Percentiles rank a stretch among this genome's conserved stretches.
phyloP scores from a whole-genome alignment of 2,329 filamentous ascomycete genomes.

The Magnaporthiopsis poae region DNA sequence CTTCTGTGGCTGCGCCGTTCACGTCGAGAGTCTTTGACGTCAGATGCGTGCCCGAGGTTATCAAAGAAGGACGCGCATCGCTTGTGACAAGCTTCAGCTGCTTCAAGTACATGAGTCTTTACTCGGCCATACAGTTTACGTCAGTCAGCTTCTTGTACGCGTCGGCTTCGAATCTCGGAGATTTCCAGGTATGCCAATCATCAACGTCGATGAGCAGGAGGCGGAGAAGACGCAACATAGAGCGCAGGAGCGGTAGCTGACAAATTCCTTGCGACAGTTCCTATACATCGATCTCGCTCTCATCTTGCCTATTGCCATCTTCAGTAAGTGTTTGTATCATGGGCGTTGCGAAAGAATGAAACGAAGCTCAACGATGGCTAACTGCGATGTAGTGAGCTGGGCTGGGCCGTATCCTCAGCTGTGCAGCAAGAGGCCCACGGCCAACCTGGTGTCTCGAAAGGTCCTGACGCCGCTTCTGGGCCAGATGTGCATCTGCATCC shows the following conservation, averaged over 20 bases:
- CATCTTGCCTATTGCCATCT: slow-evolving; percentile 91
- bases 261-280: slow-evolving; percentile 41
- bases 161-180: slow-evolving; percentile 83
- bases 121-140: slow-evolving; percentile 98
- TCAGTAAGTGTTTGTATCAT: slow-evolving; percentile 52
- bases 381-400: slow-evolving; percentile 67
- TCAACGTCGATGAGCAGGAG: background rate
- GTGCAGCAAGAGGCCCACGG: slow-evolving; percentile 77
- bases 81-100: slow-evolving; percentile 98
- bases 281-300: slow-evolving; percentile 87
- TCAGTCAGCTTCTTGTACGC: slow-evolving; percentile 94
- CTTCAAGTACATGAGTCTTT: slow-evolving; percentile 99
- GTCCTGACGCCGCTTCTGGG: slow-evolving; percentile 81
- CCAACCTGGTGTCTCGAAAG: slow-evolving; percentile 84
- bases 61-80: slow-evolving; percentile 84
- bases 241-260: background rate
- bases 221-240: background rate
- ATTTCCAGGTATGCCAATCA: slow-evolving; percentile 60
- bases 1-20: slow-evolving; percentile 94
- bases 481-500: slow-evolving; percentile 72
- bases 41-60: slow-evolving; percentile 84
- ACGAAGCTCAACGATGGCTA: background rate
- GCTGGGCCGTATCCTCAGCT: slow-evolving; percentile 71
- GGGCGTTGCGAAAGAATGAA: slow-evolving; percentile 6
- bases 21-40: slow-evolving; percentile 95